These are phyloP conservation scores for Bombardia bombarda DNA, from an alignment of 495 filamentous ascomycete species.

Conservation along the genomic window DNA sequence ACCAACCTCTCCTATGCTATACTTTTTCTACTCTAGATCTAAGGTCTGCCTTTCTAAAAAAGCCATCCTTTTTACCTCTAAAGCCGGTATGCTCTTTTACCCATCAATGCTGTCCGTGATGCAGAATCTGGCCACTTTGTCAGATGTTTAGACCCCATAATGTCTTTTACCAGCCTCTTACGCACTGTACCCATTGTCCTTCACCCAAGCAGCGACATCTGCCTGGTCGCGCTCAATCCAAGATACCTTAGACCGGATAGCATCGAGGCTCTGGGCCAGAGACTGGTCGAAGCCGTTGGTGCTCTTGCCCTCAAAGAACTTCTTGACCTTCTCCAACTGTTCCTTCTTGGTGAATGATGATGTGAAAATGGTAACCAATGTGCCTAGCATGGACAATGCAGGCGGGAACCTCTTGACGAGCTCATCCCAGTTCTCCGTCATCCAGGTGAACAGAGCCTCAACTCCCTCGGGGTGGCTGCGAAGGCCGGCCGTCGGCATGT, in stretches of 20 bases:
- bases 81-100: conserved; percentile 2
- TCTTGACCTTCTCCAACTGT: conserved; percentile 65
- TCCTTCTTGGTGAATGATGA: conserved; percentile 69
- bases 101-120: not conserved
- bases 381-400: conserved; percentile 73
- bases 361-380: conserved; percentile 76
- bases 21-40: too few relatives aligned
- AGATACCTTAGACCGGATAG: conserved; percentile 50
- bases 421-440: conserved; percentile 78
- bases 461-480: conserved; percentile 72
- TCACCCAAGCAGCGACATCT: conserved; percentile 48
- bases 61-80: too few relatives aligned
- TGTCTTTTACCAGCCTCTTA: too few relatives aligned
- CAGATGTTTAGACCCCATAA: too few relatives aligned
- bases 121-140: too few relatives aligned
- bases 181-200: conserved; percentile 27
- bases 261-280: conserved; percentile 54
- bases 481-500: conserved; percentile 73
- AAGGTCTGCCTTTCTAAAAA: too few relatives aligned
- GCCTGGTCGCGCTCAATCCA: conserved; percentile 51
- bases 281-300: conserved; percentile 65
- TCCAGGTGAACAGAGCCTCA: conserved; percentile 72
- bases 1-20: too few relatives aligned
- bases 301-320: conserved; percentile 73
- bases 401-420: conserved; percentile 75